Percentiles rank a stretch among this genome's conserved stretches.
These are phyloP conservation scores for Hypomontagnella submonticulosa DNA, from an alignment of 495 filamentous ascomycete genomes.

Conservation along the genomic window DNA sequence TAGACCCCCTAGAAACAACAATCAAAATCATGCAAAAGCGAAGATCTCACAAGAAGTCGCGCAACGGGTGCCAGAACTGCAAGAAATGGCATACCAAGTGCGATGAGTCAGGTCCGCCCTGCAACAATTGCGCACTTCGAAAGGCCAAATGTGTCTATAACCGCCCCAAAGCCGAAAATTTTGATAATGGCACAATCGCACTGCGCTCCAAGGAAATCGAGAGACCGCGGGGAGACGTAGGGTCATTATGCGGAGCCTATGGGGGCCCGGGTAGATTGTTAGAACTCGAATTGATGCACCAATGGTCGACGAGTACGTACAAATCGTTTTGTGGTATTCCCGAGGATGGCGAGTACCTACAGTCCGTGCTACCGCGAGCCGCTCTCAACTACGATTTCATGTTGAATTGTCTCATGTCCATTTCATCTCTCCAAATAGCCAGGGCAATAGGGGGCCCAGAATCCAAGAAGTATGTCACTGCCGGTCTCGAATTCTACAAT, in stretches of 20 bases:
- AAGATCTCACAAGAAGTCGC: constrained; percentile 53
- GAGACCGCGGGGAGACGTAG: constrained; percentile 33
- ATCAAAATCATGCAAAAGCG: constrained; percentile 46
- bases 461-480: constrained; percentile 39
- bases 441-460: constrained; percentile 24
- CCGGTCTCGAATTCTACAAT: constrained; percentile 50
- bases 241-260: constrained; percentile 37
- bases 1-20: neutral
- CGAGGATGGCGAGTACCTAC: constrained; percentile 47
- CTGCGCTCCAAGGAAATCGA: constrained; percentile 20
- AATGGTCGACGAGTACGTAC: constrained; percentile 50
- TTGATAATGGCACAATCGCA: constrained; percentile 10
- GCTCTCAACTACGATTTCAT: constrained; percentile 47
- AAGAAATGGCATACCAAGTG: constrained; percentile 56
- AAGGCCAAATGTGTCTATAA: constrained; percentile 46
- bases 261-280: constrained; percentile 40
- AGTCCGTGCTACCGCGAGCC: constrained; percentile 41
- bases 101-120: constrained; percentile 51
- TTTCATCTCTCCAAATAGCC: constrained; percentile 48
- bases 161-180: constrained; percentile 25
- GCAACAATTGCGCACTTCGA: constrained; percentile 50
- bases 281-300: constrained; percentile 53
- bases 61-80: constrained; percentile 52
- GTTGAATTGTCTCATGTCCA: constrained; percentile 49
- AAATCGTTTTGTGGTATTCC: constrained; percentile 46